phyloP scores from a whole-genome alignment of 495 filamentous ascomycete genomes.

The Barbatosphaeria neglecta region DNA sequence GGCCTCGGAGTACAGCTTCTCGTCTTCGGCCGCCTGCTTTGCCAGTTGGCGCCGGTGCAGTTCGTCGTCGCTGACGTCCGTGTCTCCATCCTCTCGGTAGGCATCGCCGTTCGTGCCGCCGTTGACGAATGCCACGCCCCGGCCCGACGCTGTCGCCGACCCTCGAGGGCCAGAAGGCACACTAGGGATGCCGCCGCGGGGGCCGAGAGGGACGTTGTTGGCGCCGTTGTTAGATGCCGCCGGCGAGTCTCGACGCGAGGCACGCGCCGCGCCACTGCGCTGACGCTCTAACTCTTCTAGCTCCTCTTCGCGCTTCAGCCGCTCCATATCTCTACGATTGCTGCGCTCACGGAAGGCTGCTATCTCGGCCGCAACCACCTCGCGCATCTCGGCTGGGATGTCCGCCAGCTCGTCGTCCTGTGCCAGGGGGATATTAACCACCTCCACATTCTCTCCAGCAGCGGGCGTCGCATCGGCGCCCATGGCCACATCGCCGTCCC shows the following conservation, averaged over 20 bases:
- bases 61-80: conserved; percentile 79
- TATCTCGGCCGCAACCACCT: conserved; percentile 90
- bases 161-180: conserved; percentile 75
- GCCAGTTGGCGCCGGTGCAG: conserved; percentile 60
- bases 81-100: conserved; percentile 73
- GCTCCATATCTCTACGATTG: conserved; percentile 76
- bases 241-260: conserved; percentile 62
- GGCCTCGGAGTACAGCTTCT: conserved; percentile 75
- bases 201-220: conserved; percentile 74
- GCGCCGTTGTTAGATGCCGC: conserved; percentile 57
- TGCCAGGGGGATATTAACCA: conserved; percentile 82
- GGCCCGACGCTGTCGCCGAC: conserved; percentile 44
- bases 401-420: conserved; percentile 91
- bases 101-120: conserved; percentile 53
- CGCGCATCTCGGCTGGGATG: conserved; percentile 94
- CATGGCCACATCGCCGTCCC: conserved; percentile 62
- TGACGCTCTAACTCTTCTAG: conserved; percentile 77
- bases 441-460: conserved; percentile 55
- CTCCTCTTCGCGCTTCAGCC: conserved; percentile 77
- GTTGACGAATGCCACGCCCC: conserved; percentile 70
- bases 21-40: conserved; percentile 60
- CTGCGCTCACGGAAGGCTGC: conserved; percentile 86
- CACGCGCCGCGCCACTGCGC: conserved; percentile 50
- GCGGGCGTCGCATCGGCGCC: conserved; percentile 47
- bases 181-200: conserved; percentile 62